Evolutionary conservation across 768 basidiomycete species (phyloP), one percentile per base, ranked within the genome.

Genomic region (Hirschioporus abietinus): DNA sequence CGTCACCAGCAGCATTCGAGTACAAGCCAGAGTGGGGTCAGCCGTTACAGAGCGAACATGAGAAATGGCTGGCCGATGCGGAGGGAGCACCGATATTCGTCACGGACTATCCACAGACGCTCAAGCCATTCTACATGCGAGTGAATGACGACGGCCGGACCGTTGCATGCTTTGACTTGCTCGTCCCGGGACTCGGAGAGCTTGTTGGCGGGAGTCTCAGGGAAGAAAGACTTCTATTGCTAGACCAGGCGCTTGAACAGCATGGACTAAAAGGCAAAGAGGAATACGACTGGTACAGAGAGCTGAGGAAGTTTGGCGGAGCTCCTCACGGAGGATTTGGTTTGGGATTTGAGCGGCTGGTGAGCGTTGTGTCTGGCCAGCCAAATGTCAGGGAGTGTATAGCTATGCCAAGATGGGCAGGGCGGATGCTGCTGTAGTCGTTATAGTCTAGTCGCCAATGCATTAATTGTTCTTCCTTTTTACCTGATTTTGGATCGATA

Each of bases 101-200:
- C 65, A 92, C 88, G 17, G 89, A 96, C 74, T 99, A 99, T 74
- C 96, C 97, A 1, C 76, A 81, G 5, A 63, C 74, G 1, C 75
- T 93, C 68, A 99, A 99, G 76, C 95, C 97, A 8, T 99, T 99
- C 80, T 99, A 99, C 78, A 98, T 99, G 97, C 87, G 92, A 36
- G 74, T 74, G 58, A 93, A 93, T 72, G 79, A 78, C 65, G 77
- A 82, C 57, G 76, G 76, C 59, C 69, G 72, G 68, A 90, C 93
- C 0, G 94, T 93, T 2, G 93, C 90, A n/a, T 99, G 96, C 78
- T 97, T 99, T 72, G 97, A 99, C 74, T 82, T 99, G 20, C 84
- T 99, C 64, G 87, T 99, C 6, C 97, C 96, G 0, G 78, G 84
- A 25, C 78, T 95, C 1, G 96, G 96, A 4, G 97, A 99, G 77